phyloP scores from a whole-genome alignment of 768 basidiomycete species.

The Suillus paluster region DNA sequence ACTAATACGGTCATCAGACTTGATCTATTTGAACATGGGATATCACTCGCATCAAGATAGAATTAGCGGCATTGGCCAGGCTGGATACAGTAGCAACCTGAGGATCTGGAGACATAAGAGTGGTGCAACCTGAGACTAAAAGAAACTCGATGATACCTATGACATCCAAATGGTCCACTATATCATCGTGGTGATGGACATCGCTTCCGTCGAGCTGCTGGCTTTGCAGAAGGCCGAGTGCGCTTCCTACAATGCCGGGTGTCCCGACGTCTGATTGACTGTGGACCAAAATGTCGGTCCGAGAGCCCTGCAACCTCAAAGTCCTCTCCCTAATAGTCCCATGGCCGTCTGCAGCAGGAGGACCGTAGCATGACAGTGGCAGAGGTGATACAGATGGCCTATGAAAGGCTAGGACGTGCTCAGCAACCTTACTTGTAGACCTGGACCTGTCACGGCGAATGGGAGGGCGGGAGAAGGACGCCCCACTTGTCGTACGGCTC shows the following conservation, averaged over 20 bases:
- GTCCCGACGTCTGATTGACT: conserved; percentile 34
- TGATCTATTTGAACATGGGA: not conserved
- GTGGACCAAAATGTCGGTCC: conserved; percentile 44
- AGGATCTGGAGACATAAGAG: conserved; percentile 52
- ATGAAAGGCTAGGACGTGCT: conserved; percentile 13
- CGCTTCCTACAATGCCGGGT: conserved; percentile 49
- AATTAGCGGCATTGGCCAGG: conserved; percentile 80
- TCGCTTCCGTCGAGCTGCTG: conserved; percentile 17
- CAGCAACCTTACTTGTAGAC: conserved; percentile 17
- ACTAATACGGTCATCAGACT: conserved; percentile 36
- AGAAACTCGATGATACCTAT: conserved; percentile 52
- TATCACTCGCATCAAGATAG: conserved; percentile 64
- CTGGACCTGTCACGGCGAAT: conserved; percentile 1
- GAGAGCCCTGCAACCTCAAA: conserved; percentile 44
- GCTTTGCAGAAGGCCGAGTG: conserved; percentile 42
- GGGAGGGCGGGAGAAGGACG: conserved; percentile 1
- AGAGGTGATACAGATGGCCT: conserved; percentile 4
- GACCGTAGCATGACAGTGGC: not conserved
- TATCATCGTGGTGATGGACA: conserved; percentile 69
- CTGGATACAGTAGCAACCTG: conserved; percentile 76
- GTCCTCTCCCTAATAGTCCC: conserved; percentile 18
- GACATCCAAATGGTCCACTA: conserved; percentile 84
- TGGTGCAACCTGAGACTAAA: conserved; percentile 7
- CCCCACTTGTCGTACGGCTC: conserved; percentile 8
- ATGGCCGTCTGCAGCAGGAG: conserved; percentile 1